Conservation (phyloP, 768 basidiomycete species). For the Scleroderma bovista region DNA sequence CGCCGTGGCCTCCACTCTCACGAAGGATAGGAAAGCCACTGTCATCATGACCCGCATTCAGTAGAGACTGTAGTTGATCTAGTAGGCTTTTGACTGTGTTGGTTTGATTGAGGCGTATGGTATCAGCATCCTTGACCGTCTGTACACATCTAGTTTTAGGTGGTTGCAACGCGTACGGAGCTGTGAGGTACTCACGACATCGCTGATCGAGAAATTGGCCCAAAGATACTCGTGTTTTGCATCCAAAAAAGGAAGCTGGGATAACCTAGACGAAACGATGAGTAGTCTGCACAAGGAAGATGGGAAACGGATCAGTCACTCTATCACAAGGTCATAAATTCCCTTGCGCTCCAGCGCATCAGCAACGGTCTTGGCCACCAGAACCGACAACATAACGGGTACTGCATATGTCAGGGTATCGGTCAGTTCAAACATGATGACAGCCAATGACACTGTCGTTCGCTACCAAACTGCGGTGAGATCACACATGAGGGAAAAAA, state of each 20-base stretch:
- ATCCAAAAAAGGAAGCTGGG: slow-evolving; percentile 89
- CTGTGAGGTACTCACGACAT: slow-evolving; percentile 56
- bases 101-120: slow-evolving; percentile 61
- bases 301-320: slow-evolving; percentile 34
- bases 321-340: slow-evolving; percentile 96
- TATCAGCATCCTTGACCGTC: slow-evolving; percentile 62
- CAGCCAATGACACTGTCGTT: slow-evolving; percentile 89
- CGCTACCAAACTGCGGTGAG: slow-evolving; percentile 37
- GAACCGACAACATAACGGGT: slow-evolving; percentile 81
- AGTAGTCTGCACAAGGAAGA: neutral
- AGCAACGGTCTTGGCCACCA: slow-evolving; percentile 47
- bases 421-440: slow-evolving; percentile 95
- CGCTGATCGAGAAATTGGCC: slow-evolving; percentile 68
- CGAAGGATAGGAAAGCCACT: slow-evolving; percentile 84
- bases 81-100: slow-evolving; percentile 79
- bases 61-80: slow-evolving; percentile 57
- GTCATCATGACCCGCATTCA: slow-evolving; percentile 61
- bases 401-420: slow-evolving; percentile 89
- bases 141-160: slow-evolving; percentile 24
- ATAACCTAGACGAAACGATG: slow-evolving; percentile 40
- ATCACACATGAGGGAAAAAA: slow-evolving; percentile 5
- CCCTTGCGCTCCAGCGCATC: slow-evolving; percentile 60
- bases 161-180: neutral
- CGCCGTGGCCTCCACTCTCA: slow-evolving; percentile 36
- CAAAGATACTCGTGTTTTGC: slow-evolving; percentile 86